These are phyloP conservation scores for Termitomyces sp. DNA, from an alignment of 768 basidiomycete species.

Conservation along the genomic window DNA sequence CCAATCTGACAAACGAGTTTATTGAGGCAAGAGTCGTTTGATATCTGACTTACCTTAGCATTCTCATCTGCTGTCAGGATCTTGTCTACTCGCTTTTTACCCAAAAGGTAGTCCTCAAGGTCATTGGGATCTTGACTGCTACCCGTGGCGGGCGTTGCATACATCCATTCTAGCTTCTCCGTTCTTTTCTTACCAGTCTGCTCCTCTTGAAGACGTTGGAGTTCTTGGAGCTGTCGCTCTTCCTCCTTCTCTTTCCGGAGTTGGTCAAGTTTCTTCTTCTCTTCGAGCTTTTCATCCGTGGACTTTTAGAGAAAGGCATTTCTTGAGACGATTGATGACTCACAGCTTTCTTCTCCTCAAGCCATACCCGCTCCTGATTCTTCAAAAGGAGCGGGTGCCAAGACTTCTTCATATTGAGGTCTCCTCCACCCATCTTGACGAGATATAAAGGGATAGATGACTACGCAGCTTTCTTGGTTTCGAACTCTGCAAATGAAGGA, in stretches of 20 bases:
- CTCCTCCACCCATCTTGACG: slow-evolving; percentile 93
- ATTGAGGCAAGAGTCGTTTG: slow-evolving; percentile 5
- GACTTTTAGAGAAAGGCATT: slow-evolving; percentile 9
- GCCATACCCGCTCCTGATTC: slow-evolving; percentile 99
- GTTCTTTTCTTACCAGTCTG: slow-evolving; percentile 92
- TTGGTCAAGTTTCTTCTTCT: slow-evolving; percentile 97
- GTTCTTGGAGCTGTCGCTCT: slow-evolving; percentile 92
- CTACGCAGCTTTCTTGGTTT: neutral
- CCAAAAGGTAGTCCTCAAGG: slow-evolving; percentile 92
- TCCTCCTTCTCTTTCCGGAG: slow-evolving; percentile 97
- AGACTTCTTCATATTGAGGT: slow-evolving; percentile 99
- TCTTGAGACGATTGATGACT: slow-evolving; percentile 22
- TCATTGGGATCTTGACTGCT: slow-evolving; percentile 83
- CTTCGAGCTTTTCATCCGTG: slow-evolving; percentile 66
- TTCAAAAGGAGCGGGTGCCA: slow-evolving; percentile 98
- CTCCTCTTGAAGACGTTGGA: slow-evolving; percentile 92
- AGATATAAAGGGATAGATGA: neutral
- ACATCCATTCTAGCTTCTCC: slow-evolving; percentile 99
- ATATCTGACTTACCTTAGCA: slow-evolving; percentile 54
- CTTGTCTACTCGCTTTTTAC: slow-evolving; percentile 97
- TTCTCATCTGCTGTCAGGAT: slow-evolving; percentile 89
- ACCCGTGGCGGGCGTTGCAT: slow-evolving; percentile 95
- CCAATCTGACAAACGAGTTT: slow-evolving; percentile 48
- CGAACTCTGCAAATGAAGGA: neutral
- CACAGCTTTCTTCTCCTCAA: slow-evolving; percentile 95